Percentiles rank a stretch among this genome's conserved stretches.
These are phyloP conservation scores for Hanseniaspora valbyensis DNA, from an alignment of 805 yeast genomes.

Conservation along the genomic window DNA sequence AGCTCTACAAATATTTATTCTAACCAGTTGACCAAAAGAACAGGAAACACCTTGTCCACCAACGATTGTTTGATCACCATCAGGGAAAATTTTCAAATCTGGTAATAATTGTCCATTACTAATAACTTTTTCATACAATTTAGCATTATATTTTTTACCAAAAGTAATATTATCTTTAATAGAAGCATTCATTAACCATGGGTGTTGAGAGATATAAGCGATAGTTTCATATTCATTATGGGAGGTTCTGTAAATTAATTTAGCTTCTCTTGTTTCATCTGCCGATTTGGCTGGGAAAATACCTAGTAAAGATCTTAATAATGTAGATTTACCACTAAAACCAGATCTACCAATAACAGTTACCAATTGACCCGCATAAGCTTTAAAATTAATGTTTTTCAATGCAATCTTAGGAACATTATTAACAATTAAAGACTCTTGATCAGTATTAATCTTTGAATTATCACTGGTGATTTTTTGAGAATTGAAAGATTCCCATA, in stretches of 20 bases:
- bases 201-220: constrained; percentile 52
- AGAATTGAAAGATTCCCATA: constrained; percentile 33
- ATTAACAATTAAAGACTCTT: constrained; percentile 16
- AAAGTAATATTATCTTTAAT: constrained; percentile 42
- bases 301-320: constrained; percentile 45
- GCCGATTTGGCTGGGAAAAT: constrained; percentile 32
- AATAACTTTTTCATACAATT: constrained; percentile 34
- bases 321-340: constrained; percentile 52
- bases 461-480: no score
- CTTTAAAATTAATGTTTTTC: constrained; percentile 38
- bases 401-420: constrained; percentile 41
- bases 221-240: constrained; percentile 26
- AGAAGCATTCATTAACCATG: constrained; percentile 44
- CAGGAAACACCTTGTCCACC: constrained; percentile 54
- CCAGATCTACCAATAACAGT: constrained; percentile 62
- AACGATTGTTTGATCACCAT: constrained; percentile 44
- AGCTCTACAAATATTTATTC: constrained; percentile 58
- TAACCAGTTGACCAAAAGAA: constrained; percentile 54
- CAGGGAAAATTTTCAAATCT: constrained; percentile 40
- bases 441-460: constrained; percentile 1
- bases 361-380: constrained; percentile 41
- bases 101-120: constrained; percentile 39
- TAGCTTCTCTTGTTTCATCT: constrained; percentile 18
- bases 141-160: constrained; percentile 37
- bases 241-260: constrained; percentile 21